Base-by-base conservation (phyloP, 2,329 filamentous ascomycete species). In the Colletotrichum sp. region DNA sequence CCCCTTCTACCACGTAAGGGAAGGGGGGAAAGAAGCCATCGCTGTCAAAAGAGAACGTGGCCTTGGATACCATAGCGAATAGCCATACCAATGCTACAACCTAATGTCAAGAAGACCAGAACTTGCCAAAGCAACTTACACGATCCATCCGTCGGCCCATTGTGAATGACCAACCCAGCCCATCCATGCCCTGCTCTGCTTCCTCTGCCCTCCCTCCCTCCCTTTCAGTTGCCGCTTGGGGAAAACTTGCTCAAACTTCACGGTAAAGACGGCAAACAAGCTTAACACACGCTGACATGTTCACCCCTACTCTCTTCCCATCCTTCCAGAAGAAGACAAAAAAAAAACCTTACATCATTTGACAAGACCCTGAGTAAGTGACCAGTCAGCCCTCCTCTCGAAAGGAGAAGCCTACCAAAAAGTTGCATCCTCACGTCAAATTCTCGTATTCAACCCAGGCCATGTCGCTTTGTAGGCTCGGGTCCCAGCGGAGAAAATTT, bases 31-130 rank as follows among this genome's bases (percentile, higher is more conserved):
- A 26, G 66, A 75, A 57, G 62, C 30, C 36, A 57, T 55, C 55
- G 69, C 72, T 68, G 69, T 72, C 55, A 68, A 72, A 39, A 72
- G 26, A 62, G 59, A 63, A 68, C 24, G 63, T 66, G 36, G 69
- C 26, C 44, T 57, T 57, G 64, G 73, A 63, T 52, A 49, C 62
- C 49, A 73, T 57, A 39, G 73, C 59, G 64, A 44, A 64, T 64
- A n/a, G 32, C 32, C 52, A 32, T 62, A 69, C 44, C 70, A 64
- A 73, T 73, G 73, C 70, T 69, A 73, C 73, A 73, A 30, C 44
- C 70, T 69, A 73, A 73, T 76, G 71, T 76, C 70, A 73, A 69
- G 64, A 68, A n/a, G 32, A 57, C 13, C 24, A 64, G 9, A 26
- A 52, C 44, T 52, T 52, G 44, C 44, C n/a, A 52, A 52, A 52